These are phyloP conservation scores for Lichtheimia hyalospora DNA, from an alignment of 371 early-diverging fungal species.

Conservation along the genomic window DNA sequence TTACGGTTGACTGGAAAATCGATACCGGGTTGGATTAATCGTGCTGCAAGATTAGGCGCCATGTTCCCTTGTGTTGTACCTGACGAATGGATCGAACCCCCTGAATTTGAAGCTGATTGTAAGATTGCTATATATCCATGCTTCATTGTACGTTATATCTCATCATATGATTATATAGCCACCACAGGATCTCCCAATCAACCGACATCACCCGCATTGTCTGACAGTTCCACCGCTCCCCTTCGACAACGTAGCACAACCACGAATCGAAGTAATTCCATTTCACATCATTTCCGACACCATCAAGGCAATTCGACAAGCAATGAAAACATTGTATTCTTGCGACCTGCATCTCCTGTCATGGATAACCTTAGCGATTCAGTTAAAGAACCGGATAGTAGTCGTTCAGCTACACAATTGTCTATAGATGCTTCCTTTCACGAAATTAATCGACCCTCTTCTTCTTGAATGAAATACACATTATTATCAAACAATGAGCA, in stretches of 20 bases:
- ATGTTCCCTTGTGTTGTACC: conserved; percentile 72
- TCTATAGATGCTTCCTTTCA: conserved; percentile 40
- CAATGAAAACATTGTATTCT: conserved; percentile 29
- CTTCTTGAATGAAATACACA: too few species aligned
- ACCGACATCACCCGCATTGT: conserved; percentile 10
- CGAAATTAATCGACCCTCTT: conserved; percentile 19
- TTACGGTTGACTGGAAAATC: conserved; percentile 52
- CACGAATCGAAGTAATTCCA: too few species aligned
- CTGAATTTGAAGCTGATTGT: conserved; percentile 39
- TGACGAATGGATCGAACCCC: conserved; percentile 67
- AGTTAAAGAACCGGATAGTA: conserved; percentile 47
- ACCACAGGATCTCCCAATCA: conserved; percentile 9
- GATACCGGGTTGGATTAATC: conserved; percentile 68
- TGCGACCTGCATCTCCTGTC: conserved; percentile 27
- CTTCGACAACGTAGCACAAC: background rate
- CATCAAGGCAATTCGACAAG: too few species aligned
- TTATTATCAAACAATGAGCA: too few species aligned
- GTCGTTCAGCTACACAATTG: conserved; percentile 43
- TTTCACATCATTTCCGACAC: too few species aligned
- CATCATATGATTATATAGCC: background rate
- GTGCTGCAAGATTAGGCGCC: conserved; percentile 65
- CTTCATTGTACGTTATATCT: too few species aligned
- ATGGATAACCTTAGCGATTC: conserved; percentile 26
- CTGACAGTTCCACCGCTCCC: conserved; percentile 6
- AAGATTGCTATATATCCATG: background rate